phyloP scores from a whole-genome alignment of 768 basidiomycete species.

The Amanita subjunquillea region DNA sequence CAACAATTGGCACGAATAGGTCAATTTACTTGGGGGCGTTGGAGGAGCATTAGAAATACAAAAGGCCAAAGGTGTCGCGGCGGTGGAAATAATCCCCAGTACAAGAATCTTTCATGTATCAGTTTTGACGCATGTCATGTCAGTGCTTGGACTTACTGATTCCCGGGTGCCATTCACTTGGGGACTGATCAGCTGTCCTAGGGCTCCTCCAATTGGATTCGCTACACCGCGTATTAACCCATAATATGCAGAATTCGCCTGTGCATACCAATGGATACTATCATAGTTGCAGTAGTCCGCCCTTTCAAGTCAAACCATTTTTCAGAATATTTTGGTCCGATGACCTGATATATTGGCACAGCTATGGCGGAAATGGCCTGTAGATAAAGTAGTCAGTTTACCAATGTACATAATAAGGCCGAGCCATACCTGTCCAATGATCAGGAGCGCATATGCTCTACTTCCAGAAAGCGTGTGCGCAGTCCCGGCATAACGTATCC shows the following conservation, averaged over 20 bases:
- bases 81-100: slow-evolving; percentile 64
- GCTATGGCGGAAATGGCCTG: slow-evolving; percentile 56
- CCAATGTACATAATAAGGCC: not conserved
- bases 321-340: slow-evolving; percentile 76
- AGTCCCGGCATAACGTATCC: slow-evolving; percentile 73
- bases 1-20: not conserved
- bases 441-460: slow-evolving; percentile 54
- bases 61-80: slow-evolving; percentile 44
- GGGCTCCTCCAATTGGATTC: slow-evolving; percentile 64
- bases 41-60: slow-evolving; percentile 56
- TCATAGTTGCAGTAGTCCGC: slow-evolving; percentile 69
- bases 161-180: slow-evolving; percentile 39
- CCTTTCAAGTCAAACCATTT: slow-evolving; percentile 72
- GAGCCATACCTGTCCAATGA: slow-evolving; percentile 56
- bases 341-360: slow-evolving; percentile 66
- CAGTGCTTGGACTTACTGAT: slow-evolving; percentile 36
- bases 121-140: not conserved
- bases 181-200: slow-evolving; percentile 68
- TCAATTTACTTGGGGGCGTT: slow-evolving; percentile 61
- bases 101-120: slow-evolving; percentile 48
- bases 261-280: slow-evolving; percentile 36
- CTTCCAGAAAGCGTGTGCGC: slow-evolving; percentile 35
- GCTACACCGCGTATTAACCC: slow-evolving; percentile 26
- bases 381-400: not conserved
- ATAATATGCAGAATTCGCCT: not conserved